Conservation (phyloP, 495 filamentous ascomycete species). For the Annulohypoxylon moriforme region DNA sequence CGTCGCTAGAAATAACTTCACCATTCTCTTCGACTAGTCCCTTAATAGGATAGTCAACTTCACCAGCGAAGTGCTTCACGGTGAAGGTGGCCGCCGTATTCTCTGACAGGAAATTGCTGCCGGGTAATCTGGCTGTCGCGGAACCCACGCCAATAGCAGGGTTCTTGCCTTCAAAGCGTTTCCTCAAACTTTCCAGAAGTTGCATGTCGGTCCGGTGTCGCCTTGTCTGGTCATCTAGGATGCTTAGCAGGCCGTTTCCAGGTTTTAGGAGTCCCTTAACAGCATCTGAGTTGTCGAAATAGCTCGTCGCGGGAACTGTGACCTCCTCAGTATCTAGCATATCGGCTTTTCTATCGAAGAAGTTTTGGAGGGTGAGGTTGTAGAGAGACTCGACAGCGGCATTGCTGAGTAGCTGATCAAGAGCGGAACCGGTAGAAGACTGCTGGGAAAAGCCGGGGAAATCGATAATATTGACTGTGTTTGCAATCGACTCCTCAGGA, state of each 20-base stretch:
- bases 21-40: conserved; percentile 94
- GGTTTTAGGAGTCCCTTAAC: conserved; percentile 90
- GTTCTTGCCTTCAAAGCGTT: conserved; percentile 94
- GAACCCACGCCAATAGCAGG: conserved; percentile 82
- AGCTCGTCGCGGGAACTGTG: conserved; percentile 86
- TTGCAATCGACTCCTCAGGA: conserved; percentile 85
- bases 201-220: conserved; percentile 89
- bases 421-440: conserved; percentile 79
- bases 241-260: conserved; percentile 91
- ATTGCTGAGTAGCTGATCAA: conserved; percentile 96
- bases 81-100: conserved; percentile 83
- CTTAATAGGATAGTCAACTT: conserved; percentile 91
- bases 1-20: conserved; percentile 92
- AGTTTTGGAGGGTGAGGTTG: conserved; percentile 92
- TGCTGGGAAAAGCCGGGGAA: conserved; percentile 94
- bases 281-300: conserved; percentile 96
- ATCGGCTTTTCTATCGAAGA: conserved; percentile 93
- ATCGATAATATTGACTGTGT: conserved; percentile 94
- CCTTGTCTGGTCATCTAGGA: conserved; percentile 93
- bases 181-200: conserved; percentile 87
- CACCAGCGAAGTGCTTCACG: conserved; percentile 93
- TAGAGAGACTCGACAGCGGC: conserved; percentile 91
- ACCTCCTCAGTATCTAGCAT: conserved; percentile 94
- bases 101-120: conserved; percentile 84
- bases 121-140: conserved; percentile 73